Percentiles rank a stretch among this genome's conserved stretches.
Evolutionary conservation across 495 filamentous ascomycete genomes (phyloP).

Genomic region (Tuber umbilicatum): DNA sequence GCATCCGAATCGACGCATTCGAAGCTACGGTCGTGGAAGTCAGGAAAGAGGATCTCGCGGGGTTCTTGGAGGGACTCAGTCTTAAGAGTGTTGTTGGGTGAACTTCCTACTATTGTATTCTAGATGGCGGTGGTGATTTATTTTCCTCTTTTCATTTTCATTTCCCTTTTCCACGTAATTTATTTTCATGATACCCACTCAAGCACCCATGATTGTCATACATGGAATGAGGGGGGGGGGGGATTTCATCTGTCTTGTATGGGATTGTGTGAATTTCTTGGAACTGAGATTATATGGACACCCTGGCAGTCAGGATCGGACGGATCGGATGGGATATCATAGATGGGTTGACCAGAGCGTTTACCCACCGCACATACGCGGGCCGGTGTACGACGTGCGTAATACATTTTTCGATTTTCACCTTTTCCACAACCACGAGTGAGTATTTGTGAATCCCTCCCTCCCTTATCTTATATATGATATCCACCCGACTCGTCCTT

Average conservation of each 20-base stretch:
- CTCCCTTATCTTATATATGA: no score
- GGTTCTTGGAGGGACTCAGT: slow-evolving; percentile 85
- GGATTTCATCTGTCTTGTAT: background rate
- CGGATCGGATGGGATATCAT: background rate
- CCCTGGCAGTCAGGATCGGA: background rate
- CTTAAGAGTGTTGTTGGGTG: slow-evolving; percentile 85
- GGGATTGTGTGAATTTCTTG: no score
- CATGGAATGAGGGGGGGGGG: background rate
- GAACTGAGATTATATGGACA: no score
- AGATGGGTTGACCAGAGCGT: background rate
- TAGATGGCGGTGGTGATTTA: background rate
- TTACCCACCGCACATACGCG: background rate
- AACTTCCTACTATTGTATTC: background rate
- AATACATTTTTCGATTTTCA: background rate
- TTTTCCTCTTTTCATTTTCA: background rate
- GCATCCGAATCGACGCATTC: slow-evolving; percentile 90
- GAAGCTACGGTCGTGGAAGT: slow-evolving; percentile 97
- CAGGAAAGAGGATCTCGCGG: slow-evolving; percentile 83
- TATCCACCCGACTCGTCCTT: no score
- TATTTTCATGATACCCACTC: background rate
- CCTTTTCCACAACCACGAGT: background rate
- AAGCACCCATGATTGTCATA: background rate
- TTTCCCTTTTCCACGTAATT: background rate
- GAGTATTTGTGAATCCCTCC: background rate
- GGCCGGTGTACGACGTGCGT: background rate